Evolutionary conservation across 202 grass and related monocot genomes (phyloP).

Genomic region (Saccharum hybrid): DNA sequence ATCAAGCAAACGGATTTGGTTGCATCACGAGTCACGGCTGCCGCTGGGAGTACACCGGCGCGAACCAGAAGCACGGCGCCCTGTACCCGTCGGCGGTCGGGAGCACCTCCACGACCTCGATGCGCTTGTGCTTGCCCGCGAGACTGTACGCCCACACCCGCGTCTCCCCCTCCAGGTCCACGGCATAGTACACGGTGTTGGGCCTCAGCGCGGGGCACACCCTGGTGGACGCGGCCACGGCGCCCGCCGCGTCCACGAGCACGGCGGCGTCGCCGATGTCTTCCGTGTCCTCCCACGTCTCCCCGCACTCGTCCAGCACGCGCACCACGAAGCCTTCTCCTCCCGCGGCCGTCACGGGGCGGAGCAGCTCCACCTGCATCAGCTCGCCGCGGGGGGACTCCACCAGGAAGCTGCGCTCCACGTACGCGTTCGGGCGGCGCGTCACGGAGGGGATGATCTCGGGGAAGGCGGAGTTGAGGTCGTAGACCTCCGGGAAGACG

Average conservation of each 20-base stretch:
- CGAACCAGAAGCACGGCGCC: constrained; percentile 54
- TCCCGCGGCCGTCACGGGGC: constrained; percentile 9
- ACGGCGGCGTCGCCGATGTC: constrained; percentile 55
- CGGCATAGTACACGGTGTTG: constrained; percentile 55
- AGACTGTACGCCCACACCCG: constrained; percentile 54
- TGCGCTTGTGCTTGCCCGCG: constrained; percentile 47
- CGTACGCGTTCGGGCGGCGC: constrained; percentile 39
- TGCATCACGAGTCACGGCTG: neutral
- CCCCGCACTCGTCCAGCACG: constrained; percentile 53
- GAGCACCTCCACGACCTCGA: constrained; percentile 52
- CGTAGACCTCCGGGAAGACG: constrained; percentile 49
- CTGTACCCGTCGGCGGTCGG: constrained; percentile 34
- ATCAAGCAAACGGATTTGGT: neutral
- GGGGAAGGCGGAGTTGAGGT: constrained; percentile 46
- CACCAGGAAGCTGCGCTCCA: constrained; percentile 56
- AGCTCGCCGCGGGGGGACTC: constrained; percentile 40
- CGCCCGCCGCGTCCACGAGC: constrained; percentile 49
- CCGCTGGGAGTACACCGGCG: constrained; percentile 48
- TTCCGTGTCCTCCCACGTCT: constrained; percentile 51
- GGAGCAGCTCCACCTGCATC: constrained; percentile 56
- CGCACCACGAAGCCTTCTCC: constrained; percentile 50
- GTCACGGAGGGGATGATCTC: constrained; percentile 57
- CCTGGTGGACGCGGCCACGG: constrained; percentile 46
- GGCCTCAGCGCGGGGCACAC: constrained; percentile 50
- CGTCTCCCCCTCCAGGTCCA: constrained; percentile 47